Conservation (phyloP, 2,329 filamentous ascomycete species). For the Coniella lustricola region DNA sequence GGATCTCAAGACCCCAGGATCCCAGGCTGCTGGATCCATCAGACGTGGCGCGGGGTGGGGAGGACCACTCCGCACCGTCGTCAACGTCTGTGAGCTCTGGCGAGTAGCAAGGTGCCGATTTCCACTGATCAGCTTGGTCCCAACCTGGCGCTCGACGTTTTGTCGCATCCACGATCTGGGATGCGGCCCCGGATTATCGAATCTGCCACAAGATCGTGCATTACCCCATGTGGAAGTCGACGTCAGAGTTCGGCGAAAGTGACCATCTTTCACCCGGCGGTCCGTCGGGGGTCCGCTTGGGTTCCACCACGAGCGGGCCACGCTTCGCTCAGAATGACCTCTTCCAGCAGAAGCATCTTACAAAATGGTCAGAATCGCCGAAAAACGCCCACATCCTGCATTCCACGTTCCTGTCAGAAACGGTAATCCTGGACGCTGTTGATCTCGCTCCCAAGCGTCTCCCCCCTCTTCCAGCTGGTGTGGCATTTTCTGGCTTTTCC, state of each 20-base stretch:
- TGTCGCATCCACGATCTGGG: not conserved
- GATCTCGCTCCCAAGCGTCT: not conserved
- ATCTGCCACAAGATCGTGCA: slow-evolving; percentile 9
- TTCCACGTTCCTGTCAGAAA: not conserved
- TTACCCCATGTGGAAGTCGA: not conserved
- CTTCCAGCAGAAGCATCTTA: not conserved
- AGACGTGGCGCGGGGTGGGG: no score
- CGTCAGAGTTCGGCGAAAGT: slow-evolving; percentile 10
- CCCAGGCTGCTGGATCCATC: no score
- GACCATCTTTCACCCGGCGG: not conserved
- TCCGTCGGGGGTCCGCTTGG: not conserved
- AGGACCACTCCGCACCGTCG: no score
- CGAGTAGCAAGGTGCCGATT: slow-evolving; percentile 3
- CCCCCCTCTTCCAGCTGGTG: not conserved
- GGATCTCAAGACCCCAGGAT: no score
- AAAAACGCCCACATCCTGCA: slow-evolving; percentile 6
- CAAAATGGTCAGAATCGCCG: slow-evolving; percentile 11
- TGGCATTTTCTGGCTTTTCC: not conserved
- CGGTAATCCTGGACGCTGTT: no score
- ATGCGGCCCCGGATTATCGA: slow-evolving; percentile 8
- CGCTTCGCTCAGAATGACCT: not conserved
- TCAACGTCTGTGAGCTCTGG: not conserved
- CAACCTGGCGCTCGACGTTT: not conserved
- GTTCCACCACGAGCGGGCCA: not conserved
- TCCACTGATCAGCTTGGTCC: not conserved